Base-by-base conservation (phyloP, 1,284 basidiomycete species). In the Spongispora temasekensis region DNA sequence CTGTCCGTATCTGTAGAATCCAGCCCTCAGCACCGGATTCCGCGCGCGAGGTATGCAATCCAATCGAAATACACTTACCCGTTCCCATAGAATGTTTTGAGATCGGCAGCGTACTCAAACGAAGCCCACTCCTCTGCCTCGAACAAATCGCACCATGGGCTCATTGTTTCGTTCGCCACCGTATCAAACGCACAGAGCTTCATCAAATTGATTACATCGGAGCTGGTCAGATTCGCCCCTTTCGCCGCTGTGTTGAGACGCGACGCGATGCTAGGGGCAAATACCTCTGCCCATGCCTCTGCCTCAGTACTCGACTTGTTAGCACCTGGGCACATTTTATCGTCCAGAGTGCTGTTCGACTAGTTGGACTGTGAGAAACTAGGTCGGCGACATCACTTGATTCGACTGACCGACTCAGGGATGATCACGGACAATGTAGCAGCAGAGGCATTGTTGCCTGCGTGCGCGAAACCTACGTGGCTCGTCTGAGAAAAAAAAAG, bases 171-270 rank as follows among this genome's bases (percentile, higher is more conserved):
- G 8, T 79, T 77, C 2, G 81, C 83, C 9, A 86, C 81, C 7
- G 85, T 87, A 61, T 93, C 90, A 71, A 93, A 94, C 0, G 90
- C 80, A 70, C 94, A 95, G 52, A 95, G 78, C 4, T 84, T 81
- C 67, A 92, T 86, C 35, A 95, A 74, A 63, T 79, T 83, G 53
- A 83, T 77, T 0, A 86, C 77, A 67, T 96, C 90, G 2, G 68
- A 63, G 37, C 80, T 70, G 1, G 79, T 79, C 40, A 95, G 75
- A 37, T 85, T 80, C 2, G 90, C 85, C 10, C 85, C 85, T 1
- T 88, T 85, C 2, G 86, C 85, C 40, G 76, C 76, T 3, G 72
- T 57, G 68, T 93, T 93, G 52, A 94, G 77, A n/a, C 87, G 81
- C 0, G 76, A 75, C 1, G 81, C 82, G 60, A 93, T 87, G 1